Conservation (phyloP, 2,329 filamentous ascomycete species). For the Saccharata proteae region DNA sequence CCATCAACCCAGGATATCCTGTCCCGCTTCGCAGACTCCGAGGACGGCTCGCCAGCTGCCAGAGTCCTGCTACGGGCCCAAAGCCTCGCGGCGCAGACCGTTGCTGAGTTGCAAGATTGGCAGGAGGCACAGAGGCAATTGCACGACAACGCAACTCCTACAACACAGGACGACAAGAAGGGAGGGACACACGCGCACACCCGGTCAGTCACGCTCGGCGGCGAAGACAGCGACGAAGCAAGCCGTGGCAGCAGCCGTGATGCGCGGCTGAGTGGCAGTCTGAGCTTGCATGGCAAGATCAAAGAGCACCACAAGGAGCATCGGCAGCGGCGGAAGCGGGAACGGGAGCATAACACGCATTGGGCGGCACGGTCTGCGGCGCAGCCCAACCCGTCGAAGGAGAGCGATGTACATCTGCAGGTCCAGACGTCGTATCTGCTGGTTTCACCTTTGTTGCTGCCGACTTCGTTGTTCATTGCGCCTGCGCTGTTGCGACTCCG, state of each 20-base stretch:
- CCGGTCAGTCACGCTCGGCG: slow-evolving; percentile 28
- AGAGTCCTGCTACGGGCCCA: slow-evolving; percentile 61
- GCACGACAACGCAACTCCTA: slow-evolving; percentile 17
- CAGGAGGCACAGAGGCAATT: slow-evolving; percentile 11
- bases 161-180: not conserved
- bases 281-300: not conserved
- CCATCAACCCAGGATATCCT: slow-evolving; percentile 48
- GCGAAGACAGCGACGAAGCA: slow-evolving; percentile 33
- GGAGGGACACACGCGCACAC: slow-evolving; percentile 2
- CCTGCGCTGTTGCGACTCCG: slow-evolving; percentile 10
- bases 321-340: not conserved
- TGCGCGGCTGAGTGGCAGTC: slow-evolving; percentile 4
- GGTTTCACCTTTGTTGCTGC: slow-evolving; percentile 35
- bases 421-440: slow-evolving; percentile 28
- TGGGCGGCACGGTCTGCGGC: no score
- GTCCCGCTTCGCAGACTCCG: slow-evolving; percentile 36
- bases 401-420: not conserved
- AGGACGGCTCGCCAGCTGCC: slow-evolving; percentile 39
- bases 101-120: slow-evolving; percentile 27
- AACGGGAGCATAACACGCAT: not conserved
- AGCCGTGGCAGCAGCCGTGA: slow-evolving; percentile 28
- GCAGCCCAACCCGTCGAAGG: no score
- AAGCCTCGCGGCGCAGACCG: slow-evolving; percentile 54
- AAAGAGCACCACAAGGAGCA: not conserved
- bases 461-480: slow-evolving; percentile 25